Evolutionary conservation across 2,329 filamentous ascomycete genomes (phyloP).

Genomic region (Aspergillus sp.): DNA sequence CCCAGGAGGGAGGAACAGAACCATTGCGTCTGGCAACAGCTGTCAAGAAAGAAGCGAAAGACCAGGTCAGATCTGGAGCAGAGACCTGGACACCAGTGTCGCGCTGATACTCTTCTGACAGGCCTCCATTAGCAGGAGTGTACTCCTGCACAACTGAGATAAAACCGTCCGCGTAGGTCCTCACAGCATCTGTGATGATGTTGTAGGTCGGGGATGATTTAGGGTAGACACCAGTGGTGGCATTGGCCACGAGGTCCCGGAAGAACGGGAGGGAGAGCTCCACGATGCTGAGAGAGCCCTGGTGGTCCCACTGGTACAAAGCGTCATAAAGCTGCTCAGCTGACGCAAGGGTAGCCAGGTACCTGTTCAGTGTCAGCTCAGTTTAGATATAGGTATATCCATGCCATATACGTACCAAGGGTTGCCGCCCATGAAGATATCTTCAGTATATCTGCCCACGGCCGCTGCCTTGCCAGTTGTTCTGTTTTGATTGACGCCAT

Average conservation of each 20-base stretch:
- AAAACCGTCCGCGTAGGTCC: slow-evolving; percentile 57
- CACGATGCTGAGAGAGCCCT: slow-evolving; percentile 60
- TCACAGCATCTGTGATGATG: slow-evolving; percentile 54
- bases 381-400: background rate
- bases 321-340: slow-evolving; percentile 75
- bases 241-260: slow-evolving; percentile 54
- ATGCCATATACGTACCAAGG: slow-evolving; percentile 63
- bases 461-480: slow-evolving; percentile 18
- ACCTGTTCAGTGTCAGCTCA: slow-evolving; percentile 8
- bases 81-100: slow-evolving; percentile 10
- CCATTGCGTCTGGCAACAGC: slow-evolving; percentile 10
- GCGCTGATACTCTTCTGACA: slow-evolving; percentile 33
- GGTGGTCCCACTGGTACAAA: slow-evolving; percentile 62
- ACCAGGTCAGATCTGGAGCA: slow-evolving; percentile 16
- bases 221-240: slow-evolving; percentile 59
- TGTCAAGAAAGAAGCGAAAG: slow-evolving; percentile 15
- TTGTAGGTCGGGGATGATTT: slow-evolving; percentile 51
- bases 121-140: slow-evolving; percentile 13
- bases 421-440: slow-evolving; percentile 69
- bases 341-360: slow-evolving; percentile 57
- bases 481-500: slow-evolving; percentile 47
- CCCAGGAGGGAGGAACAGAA: slow-evolving; percentile 15
- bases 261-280: slow-evolving; percentile 66
- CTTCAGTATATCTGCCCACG: slow-evolving; percentile 61
- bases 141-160: slow-evolving; percentile 35